Conservation (phyloP, 805 yeast species). For the Komagataella populi region DNA sequence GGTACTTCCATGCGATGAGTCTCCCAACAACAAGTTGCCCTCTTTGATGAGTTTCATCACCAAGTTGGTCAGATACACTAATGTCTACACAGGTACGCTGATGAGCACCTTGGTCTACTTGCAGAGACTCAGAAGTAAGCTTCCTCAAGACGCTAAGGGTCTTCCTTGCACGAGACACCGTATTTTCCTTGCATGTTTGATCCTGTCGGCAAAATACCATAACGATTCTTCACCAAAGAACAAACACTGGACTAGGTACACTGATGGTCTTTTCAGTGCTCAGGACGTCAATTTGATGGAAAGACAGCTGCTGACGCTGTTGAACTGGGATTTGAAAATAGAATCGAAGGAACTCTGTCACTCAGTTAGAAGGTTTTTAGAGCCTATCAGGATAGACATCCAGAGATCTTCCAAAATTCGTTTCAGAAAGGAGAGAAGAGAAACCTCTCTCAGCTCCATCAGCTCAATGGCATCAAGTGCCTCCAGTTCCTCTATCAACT, state of each 20-base stretch:
- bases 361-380: slow-evolving; percentile 30
- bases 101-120: slow-evolving; percentile 61
- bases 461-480: not conserved
- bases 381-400: slow-evolving; percentile 30
- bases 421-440: slow-evolving; percentile 7
- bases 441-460: not conserved
- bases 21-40: slow-evolving; percentile 33
- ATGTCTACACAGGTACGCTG: slow-evolving; percentile 70
- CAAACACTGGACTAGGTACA: slow-evolving; percentile 66
- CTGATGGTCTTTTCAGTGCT: slow-evolving; percentile 56
- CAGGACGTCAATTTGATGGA: slow-evolving; percentile 74
- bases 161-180: slow-evolving; percentile 72
- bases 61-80: slow-evolving; percentile 57
- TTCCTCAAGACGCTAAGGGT: slow-evolving; percentile 65
- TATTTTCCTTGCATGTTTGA: slow-evolving; percentile 60
- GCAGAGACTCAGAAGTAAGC: slow-evolving; percentile 40
- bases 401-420: slow-evolving; percentile 17
- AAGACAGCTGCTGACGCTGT: slow-evolving; percentile 52
- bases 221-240: slow-evolving; percentile 73
- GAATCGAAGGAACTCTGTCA: slow-evolving; percentile 26
- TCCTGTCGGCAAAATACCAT: slow-evolving; percentile 59
- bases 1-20: slow-evolving; percentile 42
- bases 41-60: slow-evolving; percentile 66
- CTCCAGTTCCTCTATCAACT: not conserved
- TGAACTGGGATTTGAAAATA: slow-evolving; percentile 57